Conservation (phyloP, 768 basidiomycete species). For the Phylloporus arenicola region DNA sequence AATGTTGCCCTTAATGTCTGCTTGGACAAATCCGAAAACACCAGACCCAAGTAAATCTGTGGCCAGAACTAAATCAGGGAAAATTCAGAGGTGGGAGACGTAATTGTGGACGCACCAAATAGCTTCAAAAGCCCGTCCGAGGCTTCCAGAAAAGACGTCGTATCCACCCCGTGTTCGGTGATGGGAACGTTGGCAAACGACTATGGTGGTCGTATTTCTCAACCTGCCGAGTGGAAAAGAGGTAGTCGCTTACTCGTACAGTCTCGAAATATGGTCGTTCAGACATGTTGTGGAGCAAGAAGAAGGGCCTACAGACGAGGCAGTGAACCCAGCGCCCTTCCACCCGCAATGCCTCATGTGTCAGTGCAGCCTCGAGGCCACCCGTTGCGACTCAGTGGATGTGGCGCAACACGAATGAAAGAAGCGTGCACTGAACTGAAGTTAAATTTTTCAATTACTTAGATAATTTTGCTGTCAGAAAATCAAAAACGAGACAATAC, state of each 20-base stretch:
- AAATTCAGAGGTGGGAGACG: slow-evolving; percentile 9
- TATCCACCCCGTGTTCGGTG: slow-evolving; percentile 74
- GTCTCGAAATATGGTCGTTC: slow-evolving; percentile 59
- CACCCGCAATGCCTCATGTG: slow-evolving; percentile 16
- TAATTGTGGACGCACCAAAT: slow-evolving; percentile 50
- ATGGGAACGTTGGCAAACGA: slow-evolving; percentile 83
- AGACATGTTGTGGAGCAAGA: slow-evolving; percentile 20
- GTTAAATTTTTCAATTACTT: slow-evolving; percentile 15
- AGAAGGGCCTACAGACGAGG: slow-evolving; percentile 4
- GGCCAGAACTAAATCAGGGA: slow-evolving; percentile 12
- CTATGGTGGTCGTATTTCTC: slow-evolving; percentile 35
- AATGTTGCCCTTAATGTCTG: slow-evolving; percentile 65
- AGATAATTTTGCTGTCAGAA: slow-evolving; percentile 20
- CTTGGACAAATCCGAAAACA: slow-evolving; percentile 70
- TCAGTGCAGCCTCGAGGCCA: slow-evolving; percentile 26
- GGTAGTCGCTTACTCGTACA: slow-evolving; percentile 45
- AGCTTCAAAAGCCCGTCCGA: slow-evolving; percentile 77
- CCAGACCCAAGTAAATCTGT: slow-evolving; percentile 63
- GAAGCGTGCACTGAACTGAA: slow-evolving; percentile 3
- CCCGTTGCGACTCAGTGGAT: slow-evolving; percentile 9
- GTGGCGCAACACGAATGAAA: slow-evolving; percentile 23
- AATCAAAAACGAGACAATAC: neutral
- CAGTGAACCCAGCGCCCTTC: slow-evolving; percentile 7
- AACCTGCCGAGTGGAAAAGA: neutral
- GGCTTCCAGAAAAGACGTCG: slow-evolving; percentile 75